Conservation (phyloP, 352 stramenopile species). For the Phytophthora pseudosyringae region DNA sequence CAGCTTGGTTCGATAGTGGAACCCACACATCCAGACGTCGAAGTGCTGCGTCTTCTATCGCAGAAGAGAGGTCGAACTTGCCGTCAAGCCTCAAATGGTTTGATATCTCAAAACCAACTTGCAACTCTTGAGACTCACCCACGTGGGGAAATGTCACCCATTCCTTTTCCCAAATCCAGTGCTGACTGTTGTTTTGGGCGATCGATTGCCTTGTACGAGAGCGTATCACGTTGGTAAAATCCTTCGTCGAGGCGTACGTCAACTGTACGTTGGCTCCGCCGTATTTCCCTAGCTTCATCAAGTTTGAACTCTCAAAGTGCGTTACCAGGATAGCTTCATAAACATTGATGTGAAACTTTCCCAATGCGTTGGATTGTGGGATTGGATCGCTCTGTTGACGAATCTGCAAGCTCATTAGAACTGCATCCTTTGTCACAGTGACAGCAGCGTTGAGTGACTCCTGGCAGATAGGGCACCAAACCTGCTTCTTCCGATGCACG, state of each 20-base stretch:
- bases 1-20: not conserved
- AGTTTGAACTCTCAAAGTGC: constrained; percentile 4
- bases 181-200: constrained; percentile 3
- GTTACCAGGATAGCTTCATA: constrained; percentile 19
- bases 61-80: constrained; percentile 14
- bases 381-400: not conserved
- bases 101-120: constrained; percentile 8
- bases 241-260: not conserved
- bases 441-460: not conserved
- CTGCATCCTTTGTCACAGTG: constrained; percentile 12
- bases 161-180: constrained; percentile 43
- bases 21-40: constrained; percentile 24
- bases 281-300: constrained; percentile 23
- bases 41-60: constrained; percentile 17
- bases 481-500: constrained; percentile 15
- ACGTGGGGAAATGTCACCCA: constrained; percentile 23
- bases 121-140: constrained; percentile 8
- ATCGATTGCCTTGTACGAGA: constrained; percentile 27
- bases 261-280: constrained; percentile 25
- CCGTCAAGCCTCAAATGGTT: constrained; percentile 10
- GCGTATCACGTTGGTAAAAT: not conserved
- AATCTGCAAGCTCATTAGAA: constrained; percentile 31
- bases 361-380: not conserved
- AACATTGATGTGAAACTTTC: constrained; percentile 29
- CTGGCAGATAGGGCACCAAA: constrained; percentile 19